Base-by-base conservation (phyloP, 371 early-diverging fungal species). In the Mucor plumbeus region DNA sequence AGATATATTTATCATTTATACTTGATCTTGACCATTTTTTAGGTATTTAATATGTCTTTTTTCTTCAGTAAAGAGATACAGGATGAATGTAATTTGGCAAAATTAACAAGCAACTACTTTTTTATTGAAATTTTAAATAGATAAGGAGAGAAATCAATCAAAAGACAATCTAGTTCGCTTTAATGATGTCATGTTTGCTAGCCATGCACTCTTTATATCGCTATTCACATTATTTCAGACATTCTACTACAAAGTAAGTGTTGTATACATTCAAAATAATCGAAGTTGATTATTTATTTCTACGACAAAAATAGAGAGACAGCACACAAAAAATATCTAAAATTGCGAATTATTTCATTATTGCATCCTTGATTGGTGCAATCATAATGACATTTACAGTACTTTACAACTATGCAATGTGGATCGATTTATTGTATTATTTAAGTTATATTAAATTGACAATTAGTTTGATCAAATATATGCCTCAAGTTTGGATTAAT, bases 121-220 rank as follows among this genome's bases (percentile, higher is more conserved):
- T 17, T 44, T 14, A 58, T 40, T 13, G 44, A 26, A 11, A 15
- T 15, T 11, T 15, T 35, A 31, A 0, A 13, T 62, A 82, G 82
- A 95, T 77, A 85, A 76, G 39, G 76, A 79, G 47, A 88, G 94
- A 33, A 86, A 94, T 63, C 71, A 85, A 35, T 90, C 87, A 4
- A 84, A 83, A n/a, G 82, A 84, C 6, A 91, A 89, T 65, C 78
- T 94, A 26, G 93, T 97, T 3, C 88, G 90, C 33, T 78, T 88
- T 64, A 96, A 97, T 68, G 98, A 98, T 79, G 91, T 96, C 40
- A 80, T 91, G 34, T 98, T 98, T 77, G 86, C 94, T 5, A 76
- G 88, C 31, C 97, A 98, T 77, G 96, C 97, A 6, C 80, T 94
- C 35, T 26, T 84, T 2, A 73, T 95, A 5, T 87, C 93, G 1